These are phyloP conservation scores for Vanrija sp. DNA, from an alignment of 1,284 basidiomycete genomes.

Conservation along the genomic window DNA sequence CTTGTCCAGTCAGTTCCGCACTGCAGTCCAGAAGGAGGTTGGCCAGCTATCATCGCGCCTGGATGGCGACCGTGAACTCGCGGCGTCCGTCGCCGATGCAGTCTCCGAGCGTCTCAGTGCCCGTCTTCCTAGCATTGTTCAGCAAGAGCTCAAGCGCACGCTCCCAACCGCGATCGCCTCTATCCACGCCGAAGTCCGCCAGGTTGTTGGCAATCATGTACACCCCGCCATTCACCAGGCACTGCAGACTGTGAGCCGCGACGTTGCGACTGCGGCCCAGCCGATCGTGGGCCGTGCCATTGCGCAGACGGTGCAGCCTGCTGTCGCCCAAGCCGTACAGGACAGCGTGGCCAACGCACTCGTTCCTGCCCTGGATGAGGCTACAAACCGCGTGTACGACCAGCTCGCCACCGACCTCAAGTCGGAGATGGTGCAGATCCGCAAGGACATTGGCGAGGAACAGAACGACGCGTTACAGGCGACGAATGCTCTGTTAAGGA, in stretches of 20 bases:
- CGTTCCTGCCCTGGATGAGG: constrained; percentile 25
- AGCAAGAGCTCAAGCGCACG: constrained; percentile 23
- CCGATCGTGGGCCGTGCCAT: constrained; percentile 26
- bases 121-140: constrained; percentile 17
- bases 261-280: constrained; percentile 25
- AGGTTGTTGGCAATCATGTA: constrained; percentile 13
- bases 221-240: constrained; percentile 24
- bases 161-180: constrained; percentile 19
- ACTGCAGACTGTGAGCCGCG: constrained; percentile 21
- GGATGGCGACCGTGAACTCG: constrained; percentile 6
- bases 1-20: constrained; percentile 21
- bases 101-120: constrained; percentile 27
- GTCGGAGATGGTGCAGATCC: constrained; percentile 39
- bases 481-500: constrained; percentile 17
- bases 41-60: constrained; percentile 1
- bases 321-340: constrained; percentile 29
- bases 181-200: constrained; percentile 21
- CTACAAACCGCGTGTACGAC: constrained; percentile 24
- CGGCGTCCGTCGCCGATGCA: constrained; percentile 8
- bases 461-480: constrained; percentile 15
- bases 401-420: constrained; percentile 31
- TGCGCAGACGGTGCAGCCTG: constrained; percentile 22
- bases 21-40: constrained; percentile 11
- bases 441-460: constrained; percentile 21
- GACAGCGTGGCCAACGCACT: constrained; percentile 24